phyloP scores from a whole-genome alignment of 345 rosid genomes.

The Brassica incana region DNA sequence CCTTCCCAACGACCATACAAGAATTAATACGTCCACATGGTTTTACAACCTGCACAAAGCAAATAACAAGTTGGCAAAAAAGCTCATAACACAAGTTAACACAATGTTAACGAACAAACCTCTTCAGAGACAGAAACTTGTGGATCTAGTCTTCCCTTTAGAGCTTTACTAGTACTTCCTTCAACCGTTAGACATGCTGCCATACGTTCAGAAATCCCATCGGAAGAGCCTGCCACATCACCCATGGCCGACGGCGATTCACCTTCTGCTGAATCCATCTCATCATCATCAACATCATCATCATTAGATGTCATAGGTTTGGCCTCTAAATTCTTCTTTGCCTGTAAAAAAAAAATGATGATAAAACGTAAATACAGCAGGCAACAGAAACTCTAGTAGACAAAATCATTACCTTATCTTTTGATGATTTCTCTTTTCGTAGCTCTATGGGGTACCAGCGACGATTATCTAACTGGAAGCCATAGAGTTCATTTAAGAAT shows the following conservation, averaged over 20 bases:
- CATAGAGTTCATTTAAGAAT: constrained; percentile 94
- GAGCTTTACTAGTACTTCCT: constrained; percentile 40
- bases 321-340: constrained; percentile 54
- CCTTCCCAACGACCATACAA: constrained; percentile 88
- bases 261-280: constrained; percentile 45
- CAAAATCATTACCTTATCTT: constrained; percentile 68
- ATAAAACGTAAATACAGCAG: not conserved
- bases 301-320: constrained; percentile 36
- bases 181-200: constrained; percentile 43
- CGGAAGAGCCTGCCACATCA: constrained; percentile 50
- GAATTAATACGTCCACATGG: constrained; percentile 98
- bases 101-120: constrained; percentile 50
- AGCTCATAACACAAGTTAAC: not conserved
- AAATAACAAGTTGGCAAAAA: constrained; percentile 22
- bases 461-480: constrained; percentile 90
- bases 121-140: constrained; percentile 62
- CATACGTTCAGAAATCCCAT: constrained; percentile 55
- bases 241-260: constrained; percentile 28
- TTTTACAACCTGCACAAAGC: constrained; percentile 60
- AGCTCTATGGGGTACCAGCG: constrained; percentile 98
- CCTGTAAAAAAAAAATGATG: constrained; percentile 47
- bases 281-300: constrained; percentile 43
- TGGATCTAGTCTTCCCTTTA: constrained; percentile 41
- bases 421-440: constrained; percentile 85
- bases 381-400: not conserved